Percentiles rank a stretch among this genome's conserved stretches.
Conservation (phyloP, 805 yeast species). For the Wickerhamiella lipophila region DNA sequence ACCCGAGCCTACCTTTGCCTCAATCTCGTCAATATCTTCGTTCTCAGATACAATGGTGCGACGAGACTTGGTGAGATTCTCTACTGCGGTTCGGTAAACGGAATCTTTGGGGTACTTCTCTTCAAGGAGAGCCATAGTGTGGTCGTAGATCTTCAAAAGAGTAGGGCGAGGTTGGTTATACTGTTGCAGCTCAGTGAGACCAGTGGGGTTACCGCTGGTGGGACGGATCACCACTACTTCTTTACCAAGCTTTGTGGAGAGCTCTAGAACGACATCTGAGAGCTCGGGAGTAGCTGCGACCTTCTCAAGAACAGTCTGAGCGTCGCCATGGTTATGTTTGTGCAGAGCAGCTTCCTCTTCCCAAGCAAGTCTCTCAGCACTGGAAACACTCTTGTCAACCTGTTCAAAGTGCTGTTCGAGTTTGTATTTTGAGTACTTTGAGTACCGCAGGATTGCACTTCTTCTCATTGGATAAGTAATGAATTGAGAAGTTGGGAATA, state of each 20-base stretch:
- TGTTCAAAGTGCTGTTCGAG: slow-evolving; percentile 13
- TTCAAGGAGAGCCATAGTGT: slow-evolving; percentile 48
- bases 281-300: slow-evolving; percentile 23
- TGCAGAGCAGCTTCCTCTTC: slow-evolving; percentile 17
- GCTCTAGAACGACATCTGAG: slow-evolving; percentile 21
- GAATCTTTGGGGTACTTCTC: slow-evolving; percentile 55
- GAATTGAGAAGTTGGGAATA: background rate
- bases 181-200: slow-evolving; percentile 62
- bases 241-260: slow-evolving; percentile 19
- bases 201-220: slow-evolving; percentile 60
- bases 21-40: slow-evolving; percentile 54
- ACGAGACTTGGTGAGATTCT: slow-evolving; percentile 57
- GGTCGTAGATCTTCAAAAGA: slow-evolving; percentile 52
- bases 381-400: slow-evolving; percentile 19
- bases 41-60: slow-evolving; percentile 49
- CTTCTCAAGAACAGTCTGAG: slow-evolving; percentile 18
- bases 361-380: slow-evolving; percentile 17
- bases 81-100: slow-evolving; percentile 65
- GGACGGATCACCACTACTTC: slow-evolving; percentile 39
- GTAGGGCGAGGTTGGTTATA: slow-evolving; percentile 82
- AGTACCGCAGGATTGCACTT: slow-evolving; percentile 18
- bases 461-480: slow-evolving; percentile 19
- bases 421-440: slow-evolving; percentile 15
- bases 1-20: slow-evolving; percentile 65
- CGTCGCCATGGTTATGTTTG: slow-evolving; percentile 14